Evolutionary conservation across 169 alveolate species (phyloP), one percentile per base, ranked within the genome.

Genomic region (Eimeria tenella): DNA sequence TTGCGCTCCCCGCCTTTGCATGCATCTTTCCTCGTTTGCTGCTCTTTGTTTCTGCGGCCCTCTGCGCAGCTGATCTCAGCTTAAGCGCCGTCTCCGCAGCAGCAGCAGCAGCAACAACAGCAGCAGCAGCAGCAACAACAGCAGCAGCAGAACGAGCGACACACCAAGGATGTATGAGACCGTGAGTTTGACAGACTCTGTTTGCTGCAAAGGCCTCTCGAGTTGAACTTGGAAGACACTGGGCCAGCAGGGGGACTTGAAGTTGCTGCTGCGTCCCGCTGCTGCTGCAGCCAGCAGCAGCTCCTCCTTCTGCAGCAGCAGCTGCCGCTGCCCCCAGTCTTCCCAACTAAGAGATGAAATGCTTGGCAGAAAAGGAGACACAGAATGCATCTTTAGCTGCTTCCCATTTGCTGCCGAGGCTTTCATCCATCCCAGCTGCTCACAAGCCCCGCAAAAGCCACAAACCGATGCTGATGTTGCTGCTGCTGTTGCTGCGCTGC

Each of bases 261-360:
- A 81, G 71, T 68, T 23, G 63, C 21, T 52, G 74, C 58, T 71
- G 25, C 31, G 17, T 5, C 89, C 89, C 42, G 52, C 74, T 68
- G 31, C 55, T 15, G 89, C 73, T 23, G 10, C 25, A 15, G 25
- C 25, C 71, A 81, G 89, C 8, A 53, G 89, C 5, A 6, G 73
- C 23, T 81, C 89, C 25, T 13, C 31, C 25, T 81, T 55, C 74
- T 81, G 73, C 25, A 81, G 25, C 71, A 81, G 55, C 74, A 81
- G 89, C 53, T n/a, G 74, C 74, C 58, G 52, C 74, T 13, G 73
- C 58, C 74, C 73, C 89, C 89, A 81, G 89, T 81, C 89, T 56
- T 53, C 89, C 89, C 74, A 58, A 6, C 21, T 68, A 11, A 81
- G 73, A 58, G 89, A 11, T n/a, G 70, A 56, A 8, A 81, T 81